These are phyloP conservation scores for Neurospora hispaniola DNA, from an alignment of 495 filamentous ascomycete species.

Conservation along the genomic window DNA sequence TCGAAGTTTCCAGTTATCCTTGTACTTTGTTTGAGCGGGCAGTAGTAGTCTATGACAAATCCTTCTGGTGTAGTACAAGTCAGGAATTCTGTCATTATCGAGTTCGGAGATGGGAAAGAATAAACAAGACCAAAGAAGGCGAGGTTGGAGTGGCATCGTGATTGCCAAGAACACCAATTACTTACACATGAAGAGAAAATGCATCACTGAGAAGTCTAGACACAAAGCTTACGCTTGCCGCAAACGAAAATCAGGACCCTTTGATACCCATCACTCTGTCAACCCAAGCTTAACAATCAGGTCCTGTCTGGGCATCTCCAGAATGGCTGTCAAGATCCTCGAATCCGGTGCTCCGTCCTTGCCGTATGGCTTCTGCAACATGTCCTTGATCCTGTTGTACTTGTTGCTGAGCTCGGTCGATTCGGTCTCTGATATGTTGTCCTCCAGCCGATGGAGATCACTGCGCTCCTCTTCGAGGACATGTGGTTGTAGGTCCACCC, in stretches of 20 bases:
- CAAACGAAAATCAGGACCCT: no score
- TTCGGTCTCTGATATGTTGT: conserved; percentile 11
- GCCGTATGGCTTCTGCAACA: conserved; percentile 22
- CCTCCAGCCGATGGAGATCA: conserved; percentile 17
- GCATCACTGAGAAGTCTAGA: no score
- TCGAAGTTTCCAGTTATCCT: not conserved
- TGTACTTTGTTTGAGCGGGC: not conserved
- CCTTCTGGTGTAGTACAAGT: not conserved
- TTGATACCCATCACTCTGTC: not conserved
- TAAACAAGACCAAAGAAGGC: not conserved
- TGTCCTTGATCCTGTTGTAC: conserved; percentile 18
- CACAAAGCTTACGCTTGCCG: no score
- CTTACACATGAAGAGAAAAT: no score
- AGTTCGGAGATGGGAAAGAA: not conserved
- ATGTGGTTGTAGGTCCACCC: conserved; percentile 24
- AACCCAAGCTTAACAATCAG: conserved; percentile 17
- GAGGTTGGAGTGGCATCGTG: no score
- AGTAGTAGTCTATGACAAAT: not conserved
- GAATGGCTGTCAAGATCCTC: conserved; percentile 11
- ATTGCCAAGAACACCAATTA: no score
- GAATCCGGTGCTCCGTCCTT: conserved; percentile 13
- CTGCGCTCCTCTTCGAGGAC: conserved; percentile 14
- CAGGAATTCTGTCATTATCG: not conserved
- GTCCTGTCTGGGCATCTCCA: conserved; percentile 17
- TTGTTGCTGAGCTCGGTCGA: conserved; percentile 15